Evolutionary conservation across 2,329 filamentous ascomycete genomes (phyloP).

Genomic region (Cladosporium sp.): DNA sequence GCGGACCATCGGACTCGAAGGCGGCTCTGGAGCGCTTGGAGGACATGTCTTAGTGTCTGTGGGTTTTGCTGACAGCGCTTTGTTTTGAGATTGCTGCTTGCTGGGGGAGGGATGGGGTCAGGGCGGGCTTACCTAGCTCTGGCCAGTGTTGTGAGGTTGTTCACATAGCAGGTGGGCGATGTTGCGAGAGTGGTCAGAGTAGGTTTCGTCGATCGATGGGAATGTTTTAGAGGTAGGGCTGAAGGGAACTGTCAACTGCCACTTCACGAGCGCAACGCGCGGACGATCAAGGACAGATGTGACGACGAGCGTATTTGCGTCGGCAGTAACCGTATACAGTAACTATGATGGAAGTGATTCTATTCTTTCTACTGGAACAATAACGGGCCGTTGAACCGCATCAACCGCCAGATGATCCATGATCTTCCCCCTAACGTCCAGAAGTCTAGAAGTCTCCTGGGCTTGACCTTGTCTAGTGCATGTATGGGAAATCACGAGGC

Average conservation of each 20-base stretch:
- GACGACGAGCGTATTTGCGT: neutral
- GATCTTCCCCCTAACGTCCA: neutral
- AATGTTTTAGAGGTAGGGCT: neutral
- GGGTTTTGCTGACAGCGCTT: slow-evolving; percentile 26
- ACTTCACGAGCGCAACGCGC: neutral
- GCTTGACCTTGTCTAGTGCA: neutral
- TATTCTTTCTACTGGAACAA: neutral
- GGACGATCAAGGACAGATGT: neutral
- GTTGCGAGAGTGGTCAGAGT: neutral
- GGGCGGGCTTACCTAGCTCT: slow-evolving; percentile 18
- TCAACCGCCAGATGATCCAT: neutral
- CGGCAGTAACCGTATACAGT: neutral
- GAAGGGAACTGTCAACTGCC: neutral
- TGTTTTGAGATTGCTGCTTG: slow-evolving; percentile 29
- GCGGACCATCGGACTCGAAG: slow-evolving; percentile 68
- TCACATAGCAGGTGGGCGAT: slow-evolving; percentile 5
- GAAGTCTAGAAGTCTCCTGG: neutral
- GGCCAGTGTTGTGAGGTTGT: neutral
- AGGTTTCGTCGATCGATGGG: neutral
- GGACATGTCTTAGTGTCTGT: slow-evolving; percentile 58
- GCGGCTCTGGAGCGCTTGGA: slow-evolving; percentile 75
- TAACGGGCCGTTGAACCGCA: neutral
- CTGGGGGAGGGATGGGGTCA: slow-evolving; percentile 8
- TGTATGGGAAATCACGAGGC: neutral
- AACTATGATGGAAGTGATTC: neutral